phyloP scores from a whole-genome alignment of 352 stramenopile genomes.

The Phytophthora macrochlamydospora region DNA sequence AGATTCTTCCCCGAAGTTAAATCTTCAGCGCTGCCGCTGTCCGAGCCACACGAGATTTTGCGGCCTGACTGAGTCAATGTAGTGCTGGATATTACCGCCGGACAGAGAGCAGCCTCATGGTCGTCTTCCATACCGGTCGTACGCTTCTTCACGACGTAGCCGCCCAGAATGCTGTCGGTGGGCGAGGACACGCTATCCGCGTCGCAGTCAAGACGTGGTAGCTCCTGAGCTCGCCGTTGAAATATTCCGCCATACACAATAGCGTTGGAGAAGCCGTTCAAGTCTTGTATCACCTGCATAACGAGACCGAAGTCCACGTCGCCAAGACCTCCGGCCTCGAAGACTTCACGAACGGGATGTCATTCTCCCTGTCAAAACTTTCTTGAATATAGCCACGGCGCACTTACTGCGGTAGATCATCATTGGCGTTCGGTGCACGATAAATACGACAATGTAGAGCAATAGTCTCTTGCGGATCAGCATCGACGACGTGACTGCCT shows the following conservation, averaged over 20 bases:
- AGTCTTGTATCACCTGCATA: conserved; percentile 65
- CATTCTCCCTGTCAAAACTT: too few relatives aligned
- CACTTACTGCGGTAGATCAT: conserved; percentile 73
- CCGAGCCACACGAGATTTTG: conserved; percentile 31
- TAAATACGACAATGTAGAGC: conserved; percentile 76
- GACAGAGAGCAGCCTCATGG: conserved; percentile 16
- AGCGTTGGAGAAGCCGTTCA: conserved; percentile 76
- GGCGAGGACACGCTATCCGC: conserved; percentile 53
- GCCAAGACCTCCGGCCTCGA: conserved; percentile 42
- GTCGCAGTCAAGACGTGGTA: conserved; percentile 33
- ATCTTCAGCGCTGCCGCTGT: conserved; percentile 19
- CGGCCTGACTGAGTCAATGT: conserved; percentile 23
- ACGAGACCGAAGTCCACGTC: conserved; percentile 47
- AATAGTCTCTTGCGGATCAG: conserved; percentile 75
- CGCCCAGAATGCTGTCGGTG: conserved; percentile 36
- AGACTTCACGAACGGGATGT: conserved; percentile 22
- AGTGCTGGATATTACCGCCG: conserved; percentile 19
- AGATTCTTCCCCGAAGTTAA: conserved; percentile 16
- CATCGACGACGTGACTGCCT: conserved; percentile 68
- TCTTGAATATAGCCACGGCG: not conserved
- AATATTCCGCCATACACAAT: conserved; percentile 77
- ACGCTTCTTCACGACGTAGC: conserved; percentile 37
- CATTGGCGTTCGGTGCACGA: conserved; percentile 69
- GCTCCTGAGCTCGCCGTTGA: conserved; percentile 26
- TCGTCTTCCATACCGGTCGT: conserved; percentile 22